Base-by-base conservation (phyloP, 75 land plant genomes). In the Isoetes taiwanensis region DNA sequence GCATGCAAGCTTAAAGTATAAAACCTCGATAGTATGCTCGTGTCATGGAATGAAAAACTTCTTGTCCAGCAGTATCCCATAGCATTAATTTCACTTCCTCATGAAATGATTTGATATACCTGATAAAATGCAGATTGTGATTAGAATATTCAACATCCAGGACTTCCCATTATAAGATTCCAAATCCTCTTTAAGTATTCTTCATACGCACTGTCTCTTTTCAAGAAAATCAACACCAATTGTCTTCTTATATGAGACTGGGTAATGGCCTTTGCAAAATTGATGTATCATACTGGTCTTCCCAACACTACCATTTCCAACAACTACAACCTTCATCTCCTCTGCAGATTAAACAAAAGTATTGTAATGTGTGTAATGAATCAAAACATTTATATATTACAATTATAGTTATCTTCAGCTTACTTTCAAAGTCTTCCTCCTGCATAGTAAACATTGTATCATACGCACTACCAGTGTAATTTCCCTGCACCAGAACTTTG, bases 141-240 rank as follows among this genome's bases (percentile, higher is more conserved):
- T 48, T 6, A 48, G 17, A 14, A 19, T 17, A 48, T 19, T 9
- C 52, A 48, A 11, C 19, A 48, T 10, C 6, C 9, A 48, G 10
- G 19, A n/a, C 9, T 37, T 37, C 9, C 39, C 12, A 14, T 10
- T 37, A 37, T 37, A 14, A 37, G 9, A 10, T 37, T 37, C 39
- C 9, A 10, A 37, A 10, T 37, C 14, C 39, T 37, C 14, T 9
- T 37, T 9, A 37, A 37, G 9, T 37, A 37, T 37, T 48, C 6
- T 48, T n/a, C 21, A 23, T 48, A 16, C 41, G 9, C 54, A 71
- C 74, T 58, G 63, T 43, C 54, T 53, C 57, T 71, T 71, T 35
- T 71, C 74, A 25, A 71, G 56, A 30, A 71, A 71, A 39, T 71
- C 74, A 34, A 71, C 74, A 17, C 74, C 74, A 41, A 71, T 71